phyloP scores from a whole-genome alignment of 2,329 filamentous ascomycete species.

The Fusarium haematococcum region DNA sequence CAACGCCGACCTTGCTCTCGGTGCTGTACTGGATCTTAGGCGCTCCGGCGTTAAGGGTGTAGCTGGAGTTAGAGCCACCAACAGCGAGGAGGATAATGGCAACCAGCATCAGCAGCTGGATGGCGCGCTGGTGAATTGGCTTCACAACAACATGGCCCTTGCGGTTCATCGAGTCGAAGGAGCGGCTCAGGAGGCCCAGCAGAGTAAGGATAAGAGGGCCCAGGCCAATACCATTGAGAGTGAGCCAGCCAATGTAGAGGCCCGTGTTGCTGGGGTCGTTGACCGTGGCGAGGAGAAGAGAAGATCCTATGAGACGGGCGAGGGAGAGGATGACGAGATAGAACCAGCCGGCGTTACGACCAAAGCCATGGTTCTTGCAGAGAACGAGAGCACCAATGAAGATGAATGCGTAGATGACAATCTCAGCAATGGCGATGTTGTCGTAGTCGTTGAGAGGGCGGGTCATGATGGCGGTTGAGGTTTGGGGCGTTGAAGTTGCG shows the following conservation, averaged over 20 bases:
- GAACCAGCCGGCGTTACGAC: constrained; percentile 70
- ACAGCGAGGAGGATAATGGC: constrained; percentile 51
- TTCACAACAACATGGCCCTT: constrained; percentile 46
- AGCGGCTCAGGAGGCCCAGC: constrained; percentile 47
- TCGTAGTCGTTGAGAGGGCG: constrained; percentile 46
- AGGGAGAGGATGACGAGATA: constrained; percentile 70
- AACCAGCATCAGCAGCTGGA: constrained; percentile 57
- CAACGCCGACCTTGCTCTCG: constrained; percentile 44
- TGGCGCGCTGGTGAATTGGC: constrained; percentile 48
- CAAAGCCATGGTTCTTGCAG: constrained; percentile 62
- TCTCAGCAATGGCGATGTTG: constrained; percentile 48
- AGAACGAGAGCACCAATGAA: constrained; percentile 50
- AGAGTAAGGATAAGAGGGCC: constrained; percentile 61
- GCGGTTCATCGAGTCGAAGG: constrained; percentile 62
- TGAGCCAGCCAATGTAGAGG: constrained; percentile 50
- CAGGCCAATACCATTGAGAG: constrained; percentile 50
- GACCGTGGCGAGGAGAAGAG: constrained; percentile 56
- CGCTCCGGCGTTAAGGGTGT: constrained; percentile 33
- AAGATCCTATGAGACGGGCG: constrained; percentile 67
- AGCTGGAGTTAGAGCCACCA: constrained; percentile 46
- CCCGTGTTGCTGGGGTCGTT: constrained; percentile 61
- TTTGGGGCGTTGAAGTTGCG: background rate
- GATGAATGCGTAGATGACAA: constrained; percentile 46
- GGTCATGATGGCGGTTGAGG: constrained; percentile 24
- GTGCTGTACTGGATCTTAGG: constrained; percentile 44